phyloP scores from a whole-genome alignment of 2,329 filamentous ascomycete genomes.

The Ascochyta clinopodiicola region DNA sequence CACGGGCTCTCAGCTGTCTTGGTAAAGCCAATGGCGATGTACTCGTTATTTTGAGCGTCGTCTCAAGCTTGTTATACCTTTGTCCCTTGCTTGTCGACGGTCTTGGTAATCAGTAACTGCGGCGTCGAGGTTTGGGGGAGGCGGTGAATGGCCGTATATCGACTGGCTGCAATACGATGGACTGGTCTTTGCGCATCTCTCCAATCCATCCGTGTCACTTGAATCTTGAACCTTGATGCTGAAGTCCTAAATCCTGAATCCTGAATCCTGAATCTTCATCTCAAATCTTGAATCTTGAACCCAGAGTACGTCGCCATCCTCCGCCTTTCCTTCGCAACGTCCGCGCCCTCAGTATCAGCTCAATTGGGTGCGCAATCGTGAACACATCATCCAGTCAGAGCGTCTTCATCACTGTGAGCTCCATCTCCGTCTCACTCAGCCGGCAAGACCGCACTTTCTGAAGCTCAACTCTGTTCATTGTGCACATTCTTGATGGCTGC shows the following conservation, averaged over 20 bases:
- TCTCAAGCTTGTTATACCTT: neutral
- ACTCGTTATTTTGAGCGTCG: neutral
- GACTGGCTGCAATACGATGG: neutral
- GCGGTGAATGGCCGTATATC: neutral
- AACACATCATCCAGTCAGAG: neutral
- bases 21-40: neutral
- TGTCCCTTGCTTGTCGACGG: neutral
- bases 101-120: neutral
- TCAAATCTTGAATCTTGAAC: neutral
- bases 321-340: neutral
- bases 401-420: constrained; percentile 9
- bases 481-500: constrained; percentile 18
- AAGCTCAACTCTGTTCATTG: constrained; percentile 39
- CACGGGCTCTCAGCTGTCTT: neutral
- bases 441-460: constrained; percentile 18
- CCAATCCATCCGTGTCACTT: neutral
- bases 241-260: neutral
- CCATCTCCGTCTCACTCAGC: constrained; percentile 14
- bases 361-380: neutral
- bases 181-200: neutral
- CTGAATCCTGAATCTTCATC: neutral
- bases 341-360: neutral
- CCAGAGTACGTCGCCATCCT: neutral
- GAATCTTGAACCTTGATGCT: neutral
- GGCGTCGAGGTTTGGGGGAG: neutral